Evolutionary conservation across 306 rosid species (phyloP), one percentile per base, ranked within the genome.

Genomic region (Glycine latifolia): DNA sequence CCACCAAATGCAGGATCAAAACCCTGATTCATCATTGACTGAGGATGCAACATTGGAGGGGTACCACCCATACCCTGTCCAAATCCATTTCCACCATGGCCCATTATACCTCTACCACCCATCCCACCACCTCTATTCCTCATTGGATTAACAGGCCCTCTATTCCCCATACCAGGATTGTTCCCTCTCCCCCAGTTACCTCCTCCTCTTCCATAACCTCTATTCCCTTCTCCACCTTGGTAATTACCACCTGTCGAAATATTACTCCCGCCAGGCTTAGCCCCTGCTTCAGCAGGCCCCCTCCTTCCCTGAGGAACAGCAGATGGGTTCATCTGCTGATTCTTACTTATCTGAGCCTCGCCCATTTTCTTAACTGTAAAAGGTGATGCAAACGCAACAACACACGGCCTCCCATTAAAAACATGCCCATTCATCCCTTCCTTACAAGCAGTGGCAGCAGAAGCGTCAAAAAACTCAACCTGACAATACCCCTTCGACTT

Each of bases 401-500:
- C 96, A 49, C 98, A 96, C 0, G 94, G 93, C 12, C 99, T 84
- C 8, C 98, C 99, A 74, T 96, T 96, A 77, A 96, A 96, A 70
- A 80, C 2, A 75, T 91, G 90, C 0, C 97, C 99, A 75, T 92
- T 81, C 99, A 96, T 92, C 26, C 94, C 98, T 37, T 96, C 99
- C 89, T 96, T 96, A 85, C 98, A 96, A 37, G 89, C 68, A 2
- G 93, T 82, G 2, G 98, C 98, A 4, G 94, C 88, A 76, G 59
- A 60, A 35, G 98, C 67, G 1, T 96, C 98, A 80, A 67, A 91
- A 85, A 96, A 96, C 60, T 96, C 99, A 71, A 91, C 99, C 87
- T 96, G 98, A 78, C 97, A 96, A 81, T 96, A 96, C 61, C 99
- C 99, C 82, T 95, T 95, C 0, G 98, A 95, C 71, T 95, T 95